phyloP scores from a whole-genome alignment of 2,329 filamentous ascomycete species.

The Elsinoe arachidis region DNA sequence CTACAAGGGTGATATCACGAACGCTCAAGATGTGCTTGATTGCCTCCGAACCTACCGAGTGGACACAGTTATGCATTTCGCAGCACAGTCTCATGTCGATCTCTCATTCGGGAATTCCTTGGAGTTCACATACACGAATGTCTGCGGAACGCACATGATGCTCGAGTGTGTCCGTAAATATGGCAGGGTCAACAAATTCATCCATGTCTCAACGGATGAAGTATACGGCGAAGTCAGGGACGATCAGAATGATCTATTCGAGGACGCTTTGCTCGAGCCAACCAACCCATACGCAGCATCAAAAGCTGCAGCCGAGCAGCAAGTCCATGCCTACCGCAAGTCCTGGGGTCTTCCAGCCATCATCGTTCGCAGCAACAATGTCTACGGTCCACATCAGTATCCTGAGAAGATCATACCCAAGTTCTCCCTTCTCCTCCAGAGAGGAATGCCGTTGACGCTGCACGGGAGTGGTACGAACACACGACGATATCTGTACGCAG shows the following conservation, averaged over 20 bases:
- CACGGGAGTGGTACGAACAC: slow-evolving; percentile 70
- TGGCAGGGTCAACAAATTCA: slow-evolving; percentile 57
- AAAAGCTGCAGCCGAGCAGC: slow-evolving; percentile 31
- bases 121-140: slow-evolving; percentile 71
- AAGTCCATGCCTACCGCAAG: slow-evolving; percentile 74
- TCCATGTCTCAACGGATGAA: slow-evolving; percentile 78
- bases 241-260: slow-evolving; percentile 61
- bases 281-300: slow-evolving; percentile 56
- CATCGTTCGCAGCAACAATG: slow-evolving; percentile 74
- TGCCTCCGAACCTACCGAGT: slow-evolving; percentile 64
- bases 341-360: slow-evolving; percentile 74
- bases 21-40: slow-evolving; percentile 58
- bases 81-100: slow-evolving; percentile 78
- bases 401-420: slow-evolving; percentile 70
- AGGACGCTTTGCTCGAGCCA: slow-evolving; percentile 65
- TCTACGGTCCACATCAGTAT: slow-evolving; percentile 63
- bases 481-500: slow-evolving; percentile 67
- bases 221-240: slow-evolving; percentile 74
- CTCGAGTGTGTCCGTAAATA: slow-evolving; percentile 68
- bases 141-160: slow-evolving; percentile 75
- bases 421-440: slow-evolving; percentile 64
- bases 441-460: slow-evolving; percentile 57
- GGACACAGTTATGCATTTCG: slow-evolving; percentile 76
- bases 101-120: slow-evolving; percentile 76
- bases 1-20: slow-evolving; percentile 70